Conservation (phyloP, 768 basidiomycete species). For the Psilocybe sp. region DNA sequence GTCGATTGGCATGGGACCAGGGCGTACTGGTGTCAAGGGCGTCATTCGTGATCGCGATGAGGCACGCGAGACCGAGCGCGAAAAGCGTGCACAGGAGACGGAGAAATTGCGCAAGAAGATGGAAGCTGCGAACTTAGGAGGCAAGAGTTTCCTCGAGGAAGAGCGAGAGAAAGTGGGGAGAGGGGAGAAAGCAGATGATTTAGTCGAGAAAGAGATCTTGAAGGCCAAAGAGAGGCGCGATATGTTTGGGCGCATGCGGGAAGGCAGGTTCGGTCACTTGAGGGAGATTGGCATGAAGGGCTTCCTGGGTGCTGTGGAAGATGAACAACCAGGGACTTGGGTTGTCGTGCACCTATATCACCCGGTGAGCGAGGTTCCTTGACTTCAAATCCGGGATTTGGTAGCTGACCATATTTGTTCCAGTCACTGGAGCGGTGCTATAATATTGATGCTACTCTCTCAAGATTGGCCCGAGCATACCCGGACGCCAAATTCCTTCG, state of each 20-base stretch:
- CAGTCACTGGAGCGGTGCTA: slow-evolving; percentile 80
- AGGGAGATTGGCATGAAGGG: slow-evolving; percentile 76
- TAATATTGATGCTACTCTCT: slow-evolving; percentile 61
- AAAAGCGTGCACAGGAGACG: slow-evolving; percentile 49
- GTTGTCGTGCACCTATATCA: slow-evolving; percentile 87
- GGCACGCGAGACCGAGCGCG: slow-evolving; percentile 53
- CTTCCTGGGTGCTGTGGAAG: slow-evolving; percentile 73
- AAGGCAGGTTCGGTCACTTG: slow-evolving; percentile 72
- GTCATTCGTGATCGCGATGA: slow-evolving; percentile 82
- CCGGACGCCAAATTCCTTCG: slow-evolving; percentile 81
- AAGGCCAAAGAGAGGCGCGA: slow-evolving; percentile 33
- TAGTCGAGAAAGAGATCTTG: slow-evolving; percentile 42
- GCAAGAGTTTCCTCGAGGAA: slow-evolving; percentile 77
- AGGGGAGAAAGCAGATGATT: slow-evolving; percentile 45
- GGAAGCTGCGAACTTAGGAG: slow-evolving; percentile 65
- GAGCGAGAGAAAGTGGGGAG: slow-evolving; percentile 51
- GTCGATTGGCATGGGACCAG: slow-evolving; percentile 82
- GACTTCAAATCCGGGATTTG: not conserved
- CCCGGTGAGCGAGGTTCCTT: slow-evolving; percentile 47
- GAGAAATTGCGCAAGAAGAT: slow-evolving; percentile 52
- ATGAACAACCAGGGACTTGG: slow-evolving; percentile 67
- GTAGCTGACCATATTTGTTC: not conserved
- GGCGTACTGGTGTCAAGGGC: slow-evolving; percentile 85
- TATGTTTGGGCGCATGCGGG: slow-evolving; percentile 44
- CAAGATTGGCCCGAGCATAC: slow-evolving; percentile 65